Conservation (phyloP, 768 basidiomycete genomes). For the Epithele typhae region DNA sequence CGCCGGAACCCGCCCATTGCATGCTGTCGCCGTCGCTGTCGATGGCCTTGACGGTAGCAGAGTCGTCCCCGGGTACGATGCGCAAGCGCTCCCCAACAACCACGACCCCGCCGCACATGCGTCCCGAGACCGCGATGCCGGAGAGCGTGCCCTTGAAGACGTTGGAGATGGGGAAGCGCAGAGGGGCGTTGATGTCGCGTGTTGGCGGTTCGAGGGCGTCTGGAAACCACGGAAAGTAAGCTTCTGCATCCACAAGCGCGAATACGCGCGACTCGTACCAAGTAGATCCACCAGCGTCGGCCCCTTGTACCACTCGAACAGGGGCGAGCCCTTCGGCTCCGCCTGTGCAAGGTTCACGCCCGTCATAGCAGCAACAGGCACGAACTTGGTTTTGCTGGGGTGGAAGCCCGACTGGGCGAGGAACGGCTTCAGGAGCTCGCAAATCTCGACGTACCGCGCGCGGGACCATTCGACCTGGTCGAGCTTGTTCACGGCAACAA, state of each 20-base stretch:
- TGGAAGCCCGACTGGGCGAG: slow-evolving; percentile 85
- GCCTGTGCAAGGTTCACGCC: slow-evolving; percentile 75
- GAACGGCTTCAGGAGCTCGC: slow-evolving; percentile 69
- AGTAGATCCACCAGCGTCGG: slow-evolving; percentile 80
- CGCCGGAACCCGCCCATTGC: slow-evolving; percentile 87
- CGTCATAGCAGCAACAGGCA: slow-evolving; percentile 86
- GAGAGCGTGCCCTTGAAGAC: slow-evolving; percentile 89
- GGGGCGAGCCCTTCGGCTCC: slow-evolving; percentile 39
- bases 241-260: no score
- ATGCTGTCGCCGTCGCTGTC: slow-evolving; percentile 74
- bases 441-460: slow-evolving; percentile 83
- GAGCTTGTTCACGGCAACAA: slow-evolving; percentile 93
- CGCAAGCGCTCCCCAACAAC: slow-evolving; percentile 89
- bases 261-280: slow-evolving; percentile 41
- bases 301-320: slow-evolving; percentile 79
- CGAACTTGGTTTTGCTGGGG: slow-evolving; percentile 71
- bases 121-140: slow-evolving; percentile 73
- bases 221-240: slow-evolving; percentile 24
- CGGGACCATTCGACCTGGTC: slow-evolving; percentile 89
- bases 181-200: slow-evolving; percentile 69
- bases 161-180: slow-evolving; percentile 90
- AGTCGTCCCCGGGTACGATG: slow-evolving; percentile 91
- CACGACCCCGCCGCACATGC: slow-evolving; percentile 82
- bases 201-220: slow-evolving; percentile 79
- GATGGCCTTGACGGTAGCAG: slow-evolving; percentile 79